A percentile compares a stretch with the other conserved stretches of the same genome.
Conservation (phyloP, 78 protist genomes). For the Dictyostelium purpureum region DNA sequence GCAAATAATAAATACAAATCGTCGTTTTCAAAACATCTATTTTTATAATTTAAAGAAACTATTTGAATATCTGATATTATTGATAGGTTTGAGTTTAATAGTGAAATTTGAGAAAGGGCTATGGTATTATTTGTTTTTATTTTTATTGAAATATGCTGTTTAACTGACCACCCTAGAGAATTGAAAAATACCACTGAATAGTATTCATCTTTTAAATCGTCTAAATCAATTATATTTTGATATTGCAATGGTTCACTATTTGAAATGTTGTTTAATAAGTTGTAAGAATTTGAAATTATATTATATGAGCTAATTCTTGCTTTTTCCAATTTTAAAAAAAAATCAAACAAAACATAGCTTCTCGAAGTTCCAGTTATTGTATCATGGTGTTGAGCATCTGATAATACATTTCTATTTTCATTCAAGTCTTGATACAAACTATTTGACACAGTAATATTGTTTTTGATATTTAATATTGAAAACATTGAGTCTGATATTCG, state of each 20-base stretch:
- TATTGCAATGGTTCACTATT: neutral
- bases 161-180: conserved; percentile 10
- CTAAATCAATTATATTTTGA: neutral
- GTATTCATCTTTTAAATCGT: neutral
- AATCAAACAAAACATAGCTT: conserved; percentile 66
- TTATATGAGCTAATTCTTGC: conserved; percentile 12
- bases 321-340: neutral
- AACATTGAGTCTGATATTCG: conserved; percentile 23
- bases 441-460: neutral
- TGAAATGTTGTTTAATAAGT: neutral
- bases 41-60: too few species aligned
- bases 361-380: conserved; percentile 84
- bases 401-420: neutral
- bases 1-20: conserved; percentile 5
- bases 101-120: too few species aligned
- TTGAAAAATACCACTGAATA: conserved; percentile 6
- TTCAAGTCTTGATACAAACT: neutral
- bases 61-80: too few species aligned
- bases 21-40: neutral
- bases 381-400: conserved; percentile 81
- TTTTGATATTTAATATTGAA: neutral
- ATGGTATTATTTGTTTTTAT: too few species aligned
- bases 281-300: neutral
- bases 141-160: neutral
- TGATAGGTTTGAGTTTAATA: too few species aligned